phyloP scores from a whole-genome alignment of 345 rosid species.

The Populus nigra region DNA sequence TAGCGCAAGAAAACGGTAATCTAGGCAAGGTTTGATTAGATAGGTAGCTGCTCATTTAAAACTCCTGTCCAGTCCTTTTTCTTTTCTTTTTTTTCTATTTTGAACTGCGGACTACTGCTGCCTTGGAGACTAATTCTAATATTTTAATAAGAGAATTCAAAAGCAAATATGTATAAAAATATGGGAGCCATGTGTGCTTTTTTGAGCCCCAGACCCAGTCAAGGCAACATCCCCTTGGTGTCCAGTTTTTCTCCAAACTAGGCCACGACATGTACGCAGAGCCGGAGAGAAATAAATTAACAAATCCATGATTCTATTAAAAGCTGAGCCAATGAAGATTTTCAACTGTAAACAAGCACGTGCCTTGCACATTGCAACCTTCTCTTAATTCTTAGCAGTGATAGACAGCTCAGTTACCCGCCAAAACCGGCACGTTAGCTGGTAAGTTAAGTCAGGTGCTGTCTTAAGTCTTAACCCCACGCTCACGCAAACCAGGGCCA shows the following conservation, averaged over 20 bases:
- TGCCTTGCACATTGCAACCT: constrained; percentile 3
- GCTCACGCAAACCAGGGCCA: not conserved
- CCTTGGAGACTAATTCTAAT: not conserved
- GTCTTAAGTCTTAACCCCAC: not conserved
- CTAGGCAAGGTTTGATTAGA: too few species aligned
- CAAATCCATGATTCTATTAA: not conserved
- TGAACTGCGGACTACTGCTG: too few species aligned
- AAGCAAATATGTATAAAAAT: not conserved
- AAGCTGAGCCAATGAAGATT: constrained; percentile 17
- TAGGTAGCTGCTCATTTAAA: too few species aligned
- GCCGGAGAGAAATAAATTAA: not conserved
- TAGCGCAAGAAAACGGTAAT: too few species aligned
- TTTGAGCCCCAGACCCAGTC: constrained; percentile 1
- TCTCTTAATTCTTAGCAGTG: not conserved
- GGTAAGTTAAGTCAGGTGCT: constrained; percentile 4
- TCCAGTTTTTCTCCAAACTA: not conserved
- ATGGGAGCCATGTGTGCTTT: not conserved
- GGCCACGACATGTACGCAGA: not conserved
- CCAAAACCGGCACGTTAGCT: constrained; percentile 26
- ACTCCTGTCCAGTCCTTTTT: not conserved
- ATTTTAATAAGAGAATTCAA: not conserved
- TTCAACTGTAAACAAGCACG: not conserved
- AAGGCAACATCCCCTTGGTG: not conserved
- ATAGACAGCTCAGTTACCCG: constrained; percentile 11
- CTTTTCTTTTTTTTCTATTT: too few species aligned